Evolutionary conservation across 306 rosid genomes (phyloP).

Genomic region (Comarum palustre): DNA sequence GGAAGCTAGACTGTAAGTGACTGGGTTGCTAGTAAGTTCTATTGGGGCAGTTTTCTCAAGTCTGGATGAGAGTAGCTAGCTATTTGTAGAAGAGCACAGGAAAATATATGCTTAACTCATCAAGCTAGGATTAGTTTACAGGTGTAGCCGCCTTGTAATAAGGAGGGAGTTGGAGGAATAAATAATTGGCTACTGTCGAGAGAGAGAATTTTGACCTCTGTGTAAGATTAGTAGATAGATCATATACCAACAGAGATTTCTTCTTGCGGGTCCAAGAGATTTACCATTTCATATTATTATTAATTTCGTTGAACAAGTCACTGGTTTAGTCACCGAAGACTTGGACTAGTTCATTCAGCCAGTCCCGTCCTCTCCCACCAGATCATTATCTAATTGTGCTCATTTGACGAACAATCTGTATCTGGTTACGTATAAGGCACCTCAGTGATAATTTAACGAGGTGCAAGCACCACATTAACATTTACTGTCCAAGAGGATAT

Average conservation of each 20-base stretch:
- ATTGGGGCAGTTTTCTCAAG: neutral
- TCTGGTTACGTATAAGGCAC: too few relatives aligned
- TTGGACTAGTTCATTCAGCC: constrained; percentile 10
- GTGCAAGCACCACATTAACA: too few relatives aligned
- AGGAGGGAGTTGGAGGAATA: constrained; percentile 29
- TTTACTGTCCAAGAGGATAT: too few relatives aligned
- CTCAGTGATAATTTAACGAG: too few relatives aligned
- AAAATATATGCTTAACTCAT: neutral
- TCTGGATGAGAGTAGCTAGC: neutral
- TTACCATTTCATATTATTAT: constrained; percentile 25
- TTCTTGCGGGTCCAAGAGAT: constrained; percentile 28
- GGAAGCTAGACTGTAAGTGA: constrained; percentile 1
- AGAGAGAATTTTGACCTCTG: constrained; percentile 29
- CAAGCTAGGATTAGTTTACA: neutral
- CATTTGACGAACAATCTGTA: neutral
- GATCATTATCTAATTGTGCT: neutral
- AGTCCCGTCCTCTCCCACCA: neutral
- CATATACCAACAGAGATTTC: constrained; percentile 34
- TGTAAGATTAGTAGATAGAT: constrained; percentile 8
- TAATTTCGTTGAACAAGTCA: constrained; percentile 46
- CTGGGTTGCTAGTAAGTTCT: neutral
- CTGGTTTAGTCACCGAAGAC: constrained; percentile 22
- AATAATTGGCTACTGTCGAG: too few relatives aligned
- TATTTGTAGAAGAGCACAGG: constrained; percentile 1
- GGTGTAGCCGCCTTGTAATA: neutral